Conservation (phyloP, 2,329 filamentous ascomycete species). For the Aspergillus transmontanensis region DNA sequence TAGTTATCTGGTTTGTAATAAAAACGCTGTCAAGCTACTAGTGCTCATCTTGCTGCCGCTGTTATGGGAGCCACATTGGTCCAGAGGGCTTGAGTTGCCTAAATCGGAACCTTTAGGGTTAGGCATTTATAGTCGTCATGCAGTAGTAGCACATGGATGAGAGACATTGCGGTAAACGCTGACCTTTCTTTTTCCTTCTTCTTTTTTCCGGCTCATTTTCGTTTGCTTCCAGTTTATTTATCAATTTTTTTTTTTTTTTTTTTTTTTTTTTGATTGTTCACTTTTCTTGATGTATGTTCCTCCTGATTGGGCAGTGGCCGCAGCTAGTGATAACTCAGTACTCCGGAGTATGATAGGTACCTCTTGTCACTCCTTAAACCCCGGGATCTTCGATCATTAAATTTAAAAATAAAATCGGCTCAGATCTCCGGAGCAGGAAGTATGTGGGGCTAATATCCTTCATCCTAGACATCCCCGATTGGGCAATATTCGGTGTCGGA, state of each 20-base stretch:
- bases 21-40: no score
- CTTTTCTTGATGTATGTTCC: not conserved
- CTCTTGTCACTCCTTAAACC: no score
- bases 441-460: not conserved
- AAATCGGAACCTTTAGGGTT: not conserved
- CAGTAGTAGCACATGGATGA: not conserved
- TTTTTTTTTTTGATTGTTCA: not conserved
- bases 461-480: not conserved
- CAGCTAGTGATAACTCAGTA: not conserved
- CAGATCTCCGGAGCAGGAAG: not conserved
- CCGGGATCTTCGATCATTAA: not conserved
- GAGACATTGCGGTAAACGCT: not conserved
- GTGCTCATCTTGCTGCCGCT: no score
- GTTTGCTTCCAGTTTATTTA: not conserved
- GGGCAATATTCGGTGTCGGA: not conserved
- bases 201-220: not conserved
- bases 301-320: not conserved
- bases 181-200: not conserved
- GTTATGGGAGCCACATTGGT: no score
- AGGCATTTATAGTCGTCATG: not conserved
- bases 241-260: not conserved
- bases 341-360: no score
- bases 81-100: not conserved
- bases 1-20: no score
- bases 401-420: not conserved